Conservation (phyloP, 1,284 basidiomycete genomes). For the Termitomyces sp. region DNA sequence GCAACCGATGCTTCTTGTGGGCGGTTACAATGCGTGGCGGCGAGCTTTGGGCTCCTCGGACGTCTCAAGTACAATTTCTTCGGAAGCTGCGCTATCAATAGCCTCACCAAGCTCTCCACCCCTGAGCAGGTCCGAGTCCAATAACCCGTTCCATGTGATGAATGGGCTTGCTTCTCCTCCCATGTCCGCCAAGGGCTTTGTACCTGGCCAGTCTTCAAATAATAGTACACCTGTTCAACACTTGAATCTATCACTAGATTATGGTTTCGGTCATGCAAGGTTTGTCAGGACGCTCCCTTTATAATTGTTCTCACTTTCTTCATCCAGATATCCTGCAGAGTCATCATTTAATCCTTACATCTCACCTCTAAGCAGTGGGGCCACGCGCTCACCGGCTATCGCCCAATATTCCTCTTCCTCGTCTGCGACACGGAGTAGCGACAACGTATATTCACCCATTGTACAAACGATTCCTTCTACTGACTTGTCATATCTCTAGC, state of each 20-base stretch:
- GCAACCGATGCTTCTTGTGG: constrained; percentile 79
- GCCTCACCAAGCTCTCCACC: constrained; percentile 9
- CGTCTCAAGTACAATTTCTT: constrained; percentile 24
- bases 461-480: not conserved
- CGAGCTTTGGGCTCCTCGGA: constrained; percentile 51
- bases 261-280: constrained; percentile 33
- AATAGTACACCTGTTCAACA: constrained; percentile 23
- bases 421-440: constrained; percentile 28
- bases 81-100: constrained; percentile 5
- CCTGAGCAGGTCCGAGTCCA: constrained; percentile 17
- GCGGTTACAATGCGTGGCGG: constrained; percentile 84
- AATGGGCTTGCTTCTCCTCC: constrained; percentile 15
- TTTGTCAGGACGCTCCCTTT: constrained; percentile 16
- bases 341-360: constrained; percentile 24
- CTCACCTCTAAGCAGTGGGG: constrained; percentile 17
- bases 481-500: constrained; percentile 20
- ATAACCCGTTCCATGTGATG: constrained; percentile 20
- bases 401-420: constrained; percentile 27
- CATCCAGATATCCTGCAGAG: constrained; percentile 30
- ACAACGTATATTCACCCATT: constrained; percentile 23
- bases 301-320: not conserved
- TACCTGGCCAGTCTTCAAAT: constrained; percentile 24
- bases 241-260: constrained; percentile 32
- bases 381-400: constrained; percentile 29
- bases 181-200: constrained; percentile 1